Evolutionary conservation across 805 yeast species (phyloP).

Genomic region (Candida boidinii): DNA sequence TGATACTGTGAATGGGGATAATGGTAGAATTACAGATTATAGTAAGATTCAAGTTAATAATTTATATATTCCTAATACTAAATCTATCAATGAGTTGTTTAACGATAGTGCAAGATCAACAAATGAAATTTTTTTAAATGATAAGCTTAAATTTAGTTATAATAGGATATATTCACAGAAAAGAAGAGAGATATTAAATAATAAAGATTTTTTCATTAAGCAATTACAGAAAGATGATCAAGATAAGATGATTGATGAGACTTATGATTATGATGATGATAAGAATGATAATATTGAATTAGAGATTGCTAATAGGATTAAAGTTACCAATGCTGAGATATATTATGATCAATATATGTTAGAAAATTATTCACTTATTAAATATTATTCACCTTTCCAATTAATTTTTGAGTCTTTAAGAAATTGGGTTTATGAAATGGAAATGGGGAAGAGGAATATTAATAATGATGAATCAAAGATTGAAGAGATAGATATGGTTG

Average conservation of each 20-base stretch:
- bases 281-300: background rate
- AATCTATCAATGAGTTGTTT: constrained; percentile 8
- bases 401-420: constrained; percentile 9
- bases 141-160: constrained; percentile 1
- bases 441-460: constrained; percentile 1
- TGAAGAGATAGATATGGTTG: constrained; percentile 11
- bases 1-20: too few relatives aligned
- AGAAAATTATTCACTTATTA: constrained; percentile 14
- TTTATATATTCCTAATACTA: constrained; percentile 8
- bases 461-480: constrained; percentile 7
- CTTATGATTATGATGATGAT: background rate
- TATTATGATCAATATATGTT: constrained; percentile 13
- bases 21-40: constrained; percentile 1
- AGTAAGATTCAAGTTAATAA: constrained; percentile 3
- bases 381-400: constrained; percentile 15
- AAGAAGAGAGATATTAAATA: too few relatives aligned
- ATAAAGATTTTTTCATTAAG: too few relatives aligned
- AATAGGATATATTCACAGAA: constrained; percentile 2
- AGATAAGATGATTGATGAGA: constrained; percentile 1
- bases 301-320: constrained; percentile 4
- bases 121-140: constrained; percentile 3
- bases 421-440: constrained; percentile 7
- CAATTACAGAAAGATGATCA: background rate
- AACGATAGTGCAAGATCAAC: constrained; percentile 1
- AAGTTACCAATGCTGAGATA: constrained; percentile 12